Evolutionary conservation across 306 rosid genomes (phyloP), one percentile per base, ranked within the genome.

Genomic region (Malus sylvestris): DNA sequence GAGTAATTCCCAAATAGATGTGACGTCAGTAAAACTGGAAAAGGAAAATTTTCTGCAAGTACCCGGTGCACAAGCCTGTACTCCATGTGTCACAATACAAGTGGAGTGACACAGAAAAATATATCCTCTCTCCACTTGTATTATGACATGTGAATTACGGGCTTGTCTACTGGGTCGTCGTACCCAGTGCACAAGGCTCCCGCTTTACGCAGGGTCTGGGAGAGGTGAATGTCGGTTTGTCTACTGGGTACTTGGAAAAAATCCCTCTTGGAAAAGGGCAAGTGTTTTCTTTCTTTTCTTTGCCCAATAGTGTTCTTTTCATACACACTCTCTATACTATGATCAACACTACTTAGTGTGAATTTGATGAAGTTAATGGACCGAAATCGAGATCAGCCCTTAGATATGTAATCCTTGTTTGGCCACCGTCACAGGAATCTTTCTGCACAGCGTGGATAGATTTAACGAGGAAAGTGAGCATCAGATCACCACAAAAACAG

Each of bases 401-500:
- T 7, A 13, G 6, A 58, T 46, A 8, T 27, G 4, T 53, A 68
- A 29, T 68, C 30, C 12, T 40, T 20, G 11, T 64, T 53, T 79
- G 40, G 59, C 16, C 68, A 52, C 78, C 57, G 46, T 85, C 53
- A 68, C 90, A 93, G 98, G 97, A 53, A 61, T 87, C 73, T 91
- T 87, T 86, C 52, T 93, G 72, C 83, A 61, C 45, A 85, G 86
- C 68, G 90, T 82, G 63, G 94, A 87, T 76, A 88, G 83, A 83
- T 91, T 60, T 79, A 59, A 91, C 0, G 97, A 91, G 70, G 92
- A 88, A 8, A 63, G 72, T 62, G 87, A 78, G 75, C 71, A 72
- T 53, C 77, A 75, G n/a, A 71, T 53, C 30, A 27, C 74, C 14
- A 46, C 45, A 2, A 85, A 87, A 16, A 46, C 57, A 0, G 87